These are phyloP conservation scores for Colletotrichum tofieldiae DNA, from an alignment of 2,329 filamentous ascomycete genomes.

Conservation along the genomic window DNA sequence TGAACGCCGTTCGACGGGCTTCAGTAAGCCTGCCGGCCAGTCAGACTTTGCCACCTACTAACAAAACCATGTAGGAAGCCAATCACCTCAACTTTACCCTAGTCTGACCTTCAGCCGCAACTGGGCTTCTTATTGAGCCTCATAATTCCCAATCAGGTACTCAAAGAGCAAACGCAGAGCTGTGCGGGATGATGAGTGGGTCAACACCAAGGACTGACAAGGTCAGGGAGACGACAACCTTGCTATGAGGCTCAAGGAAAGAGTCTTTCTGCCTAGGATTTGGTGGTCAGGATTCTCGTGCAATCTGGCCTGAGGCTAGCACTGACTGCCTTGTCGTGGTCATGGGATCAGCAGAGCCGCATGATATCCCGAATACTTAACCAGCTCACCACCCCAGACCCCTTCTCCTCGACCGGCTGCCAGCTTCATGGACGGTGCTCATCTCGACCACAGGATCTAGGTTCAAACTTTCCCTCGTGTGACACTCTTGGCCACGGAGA, in stretches of 20 bases:
- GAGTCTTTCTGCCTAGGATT: background rate
- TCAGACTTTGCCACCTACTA: background rate
- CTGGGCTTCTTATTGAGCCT: background rate
- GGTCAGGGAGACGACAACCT: background rate
- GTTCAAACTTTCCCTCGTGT: background rate
- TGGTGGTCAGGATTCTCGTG: background rate
- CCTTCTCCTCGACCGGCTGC: background rate
- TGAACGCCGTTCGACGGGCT: background rate
- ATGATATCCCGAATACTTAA: background rate
- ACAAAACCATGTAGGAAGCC: background rate
- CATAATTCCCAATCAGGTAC: background rate
- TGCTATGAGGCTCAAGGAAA: background rate
- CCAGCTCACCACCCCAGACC: background rate
- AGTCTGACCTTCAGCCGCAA: background rate
- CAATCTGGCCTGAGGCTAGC: background rate
- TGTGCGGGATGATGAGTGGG: background rate
- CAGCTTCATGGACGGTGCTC: background rate
- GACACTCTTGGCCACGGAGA: background rate
- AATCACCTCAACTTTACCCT: background rate
- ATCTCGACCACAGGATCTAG: background rate
- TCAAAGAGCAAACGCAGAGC: background rate
- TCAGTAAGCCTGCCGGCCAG: background rate
- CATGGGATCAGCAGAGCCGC: constrained; percentile 2
- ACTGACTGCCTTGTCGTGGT: background rate
- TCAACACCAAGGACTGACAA: background rate